Base-by-base conservation (phyloP, 352 stramenopile species). In the Phytopythium montanum region DNA sequence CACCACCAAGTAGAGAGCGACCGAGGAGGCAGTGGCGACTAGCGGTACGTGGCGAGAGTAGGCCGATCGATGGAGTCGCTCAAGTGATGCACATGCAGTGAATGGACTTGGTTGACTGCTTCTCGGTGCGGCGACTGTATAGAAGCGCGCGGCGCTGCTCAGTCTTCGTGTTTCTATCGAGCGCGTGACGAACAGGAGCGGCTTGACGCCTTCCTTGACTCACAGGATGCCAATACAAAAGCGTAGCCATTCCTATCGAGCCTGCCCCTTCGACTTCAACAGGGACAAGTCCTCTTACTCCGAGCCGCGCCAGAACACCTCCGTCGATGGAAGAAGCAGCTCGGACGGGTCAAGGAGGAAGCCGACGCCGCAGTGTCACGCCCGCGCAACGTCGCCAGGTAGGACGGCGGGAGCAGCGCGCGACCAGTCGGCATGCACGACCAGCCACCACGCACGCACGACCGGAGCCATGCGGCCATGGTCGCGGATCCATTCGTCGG, bases 1-100 rank as follows among this genome's bases (percentile, higher is more conserved):
- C 14, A 87, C 76, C 23, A 63, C 50, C 19, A 33, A n/a, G 34
- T 48, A 48, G 51, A 28, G 25, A 12, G 31, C 18, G 39, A 25
- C 16, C 10, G 1, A 6, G 4, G 29, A 4, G 9, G 5, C 5
- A 34, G 5, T 34, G 29, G 9, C 29, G 29, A 34, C 29, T n/a
- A n/a, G n/a, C n/a, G n/a, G n/a, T n/a, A n/a, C n/a, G n/a, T n/a
- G 29, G 9, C 29, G 29, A 34, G 29, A 34, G 29, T 34, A 34
- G 29, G 29, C 29, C 29, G 29, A 34, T 34, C 4, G 5, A 34
- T 4, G 4, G 4, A 34, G 29, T 34, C 9, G 29, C 29, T 34
- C 5, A 9, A 34, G 29, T 34, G 29, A 34, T 34, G 29, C 29
- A 34, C 29, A 4, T 34, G 29, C 29, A 34, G 9, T 34, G 16